A percentile compares a stretch with the other conserved stretches of the same genome.
These are phyloP conservation scores for Candida qinlingensis DNA, from an alignment of 805 yeast genomes.

Conservation along the genomic window DNA sequence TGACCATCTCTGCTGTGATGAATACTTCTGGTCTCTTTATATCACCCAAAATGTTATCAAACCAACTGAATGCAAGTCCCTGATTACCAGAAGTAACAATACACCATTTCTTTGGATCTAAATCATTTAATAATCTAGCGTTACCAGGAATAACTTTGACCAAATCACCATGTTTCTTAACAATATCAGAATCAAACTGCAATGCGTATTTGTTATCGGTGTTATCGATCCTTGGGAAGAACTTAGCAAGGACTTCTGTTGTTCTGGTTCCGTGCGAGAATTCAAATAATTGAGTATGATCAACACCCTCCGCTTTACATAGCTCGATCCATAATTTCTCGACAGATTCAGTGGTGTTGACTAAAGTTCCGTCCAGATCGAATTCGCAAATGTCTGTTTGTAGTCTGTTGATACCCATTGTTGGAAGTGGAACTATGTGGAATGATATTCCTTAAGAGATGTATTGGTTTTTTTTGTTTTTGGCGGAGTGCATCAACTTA, in stretches of 20 bases:
- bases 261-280: conserved; percentile 74
- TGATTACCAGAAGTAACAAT: conserved; percentile 83
- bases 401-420: conserved; percentile 15
- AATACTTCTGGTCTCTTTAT: conserved; percentile 63
- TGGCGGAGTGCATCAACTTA: too few relatives aligned
- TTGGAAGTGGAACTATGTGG: not conserved
- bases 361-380: conserved; percentile 86
- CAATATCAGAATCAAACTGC: conserved; percentile 56
- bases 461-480: too few relatives aligned
- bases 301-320: conserved; percentile 63
- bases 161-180: conserved; percentile 63
- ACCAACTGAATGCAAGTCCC: conserved; percentile 76
- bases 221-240: conserved; percentile 71
- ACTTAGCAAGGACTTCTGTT: conserved; percentile 65
- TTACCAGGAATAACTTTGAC: conserved; percentile 79
- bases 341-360: conserved; percentile 77
- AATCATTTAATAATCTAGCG: conserved; percentile 49
- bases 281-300: conserved; percentile 38
- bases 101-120: conserved; percentile 62
- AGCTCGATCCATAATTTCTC: conserved; percentile 78
- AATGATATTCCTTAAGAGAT: not conserved
- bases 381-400: conserved; percentile 39
- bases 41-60: conserved; percentile 48
- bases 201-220: conserved; percentile 58
- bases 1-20: conserved; percentile 78